These are phyloP conservation scores for Panaeolus cyanescens DNA, from an alignment of 768 basidiomycete species.

Conservation along the genomic window DNA sequence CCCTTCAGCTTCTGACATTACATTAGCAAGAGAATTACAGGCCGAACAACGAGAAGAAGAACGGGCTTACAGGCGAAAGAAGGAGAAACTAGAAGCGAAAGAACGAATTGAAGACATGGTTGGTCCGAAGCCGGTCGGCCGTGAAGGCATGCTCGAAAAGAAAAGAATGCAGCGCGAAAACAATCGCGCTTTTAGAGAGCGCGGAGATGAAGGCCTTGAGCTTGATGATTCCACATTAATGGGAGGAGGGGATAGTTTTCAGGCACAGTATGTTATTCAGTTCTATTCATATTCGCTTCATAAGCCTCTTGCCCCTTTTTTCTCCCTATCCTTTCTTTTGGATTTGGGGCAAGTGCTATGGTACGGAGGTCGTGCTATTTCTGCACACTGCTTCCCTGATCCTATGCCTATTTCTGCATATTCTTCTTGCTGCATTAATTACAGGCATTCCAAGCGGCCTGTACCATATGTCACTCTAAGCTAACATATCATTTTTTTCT, in stretches of 20 bases:
- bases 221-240: constrained; percentile 77
- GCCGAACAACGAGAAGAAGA: constrained; percentile 55
- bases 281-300: constrained; percentile 2
- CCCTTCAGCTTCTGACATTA: constrained; percentile 69
- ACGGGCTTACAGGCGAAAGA: constrained; percentile 61
- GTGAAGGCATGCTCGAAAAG: constrained; percentile 87
- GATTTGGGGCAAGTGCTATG: not conserved
- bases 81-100: constrained; percentile 63
- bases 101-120: constrained; percentile 77
- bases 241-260: constrained; percentile 84
- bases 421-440: constrained; percentile 3
- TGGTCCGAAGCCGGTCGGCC: constrained; percentile 78
- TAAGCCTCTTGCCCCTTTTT: constrained; percentile 5
- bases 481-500: not conserved
- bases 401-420: constrained; percentile 1
- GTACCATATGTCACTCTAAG: not conserved
- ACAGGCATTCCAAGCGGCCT: not conserved
- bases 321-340: not conserved
- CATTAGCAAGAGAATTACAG: constrained; percentile 65
- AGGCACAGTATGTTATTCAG: constrained; percentile 58
- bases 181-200: constrained; percentile 72
- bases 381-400: constrained; percentile 2
- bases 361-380: constrained; percentile 6
- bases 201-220: constrained; percentile 78
- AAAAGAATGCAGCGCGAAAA: constrained; percentile 72